These are phyloP conservation scores for Pascua guehoae DNA, from an alignment of 1,284 basidiomycete genomes.

Conservation along the genomic window DNA sequence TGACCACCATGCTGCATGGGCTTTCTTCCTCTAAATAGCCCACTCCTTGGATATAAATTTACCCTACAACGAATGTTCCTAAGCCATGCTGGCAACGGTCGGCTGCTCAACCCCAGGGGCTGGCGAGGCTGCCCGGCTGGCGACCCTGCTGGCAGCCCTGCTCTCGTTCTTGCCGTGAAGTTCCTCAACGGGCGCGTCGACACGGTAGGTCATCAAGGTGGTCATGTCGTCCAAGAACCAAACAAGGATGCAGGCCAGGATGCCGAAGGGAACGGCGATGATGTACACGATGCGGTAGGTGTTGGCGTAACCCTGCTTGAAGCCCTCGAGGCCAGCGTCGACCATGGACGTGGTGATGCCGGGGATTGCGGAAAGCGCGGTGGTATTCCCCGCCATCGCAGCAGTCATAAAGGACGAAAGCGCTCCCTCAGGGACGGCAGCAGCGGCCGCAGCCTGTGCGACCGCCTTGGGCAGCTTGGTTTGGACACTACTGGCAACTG, in stretches of 20 bases:
- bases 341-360: constrained; percentile 12
- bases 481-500: constrained; percentile 5
- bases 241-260: constrained; percentile 2
- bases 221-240: constrained; percentile 11
- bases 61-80: no score
- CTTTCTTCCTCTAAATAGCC: no score
- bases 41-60: no score
- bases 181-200: constrained; percentile 14
- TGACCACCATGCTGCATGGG: no score
- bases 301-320: constrained; percentile 2
- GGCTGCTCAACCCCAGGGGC: no score
- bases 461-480: constrained; percentile 15
- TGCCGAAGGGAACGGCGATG: constrained; percentile 11
- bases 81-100: no score
- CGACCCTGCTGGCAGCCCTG: no score
- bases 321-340: not conserved
- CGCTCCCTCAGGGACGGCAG: constrained; percentile 12
- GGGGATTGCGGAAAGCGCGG: constrained; percentile 4
- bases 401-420: constrained; percentile 11
- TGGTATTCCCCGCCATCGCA: not conserved
- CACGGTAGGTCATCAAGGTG: constrained; percentile 9
- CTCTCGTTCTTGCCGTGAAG: constrained; percentile 4
- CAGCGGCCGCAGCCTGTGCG: constrained; percentile 12
- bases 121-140: no score
- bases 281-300: constrained; percentile 10